These are phyloP conservation scores for Wickerhamiella azyma DNA, from an alignment of 805 yeast species.

Conservation along the genomic window DNA sequence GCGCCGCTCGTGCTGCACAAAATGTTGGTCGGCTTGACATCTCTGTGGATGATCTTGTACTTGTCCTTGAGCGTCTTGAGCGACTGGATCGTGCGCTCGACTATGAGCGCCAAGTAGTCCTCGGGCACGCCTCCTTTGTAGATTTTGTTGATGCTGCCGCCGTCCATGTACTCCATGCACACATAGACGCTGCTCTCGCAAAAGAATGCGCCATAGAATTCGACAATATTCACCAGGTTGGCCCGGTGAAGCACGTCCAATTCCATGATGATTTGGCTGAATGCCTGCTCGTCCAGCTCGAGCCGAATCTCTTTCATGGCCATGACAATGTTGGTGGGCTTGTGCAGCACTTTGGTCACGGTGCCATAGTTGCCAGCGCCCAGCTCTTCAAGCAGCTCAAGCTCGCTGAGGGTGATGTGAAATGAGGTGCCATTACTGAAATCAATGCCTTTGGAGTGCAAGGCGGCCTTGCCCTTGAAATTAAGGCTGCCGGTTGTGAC, in stretches of 20 bases:
- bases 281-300: constrained; percentile 86
- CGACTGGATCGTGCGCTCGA: constrained; percentile 70
- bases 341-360: constrained; percentile 82
- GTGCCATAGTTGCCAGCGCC: constrained; percentile 97
- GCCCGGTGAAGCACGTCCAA: constrained; percentile 87
- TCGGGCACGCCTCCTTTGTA: constrained; percentile 72
- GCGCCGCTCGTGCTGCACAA: constrained; percentile 72
- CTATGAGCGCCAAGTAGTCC: constrained; percentile 61
- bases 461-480: constrained; percentile 84
- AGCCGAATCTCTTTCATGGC: constrained; percentile 95
- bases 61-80: constrained; percentile 72
- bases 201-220: constrained; percentile 93
- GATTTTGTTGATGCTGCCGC: constrained; percentile 80
- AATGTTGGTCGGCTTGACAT: constrained; percentile 92
- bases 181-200: constrained; percentile 96
- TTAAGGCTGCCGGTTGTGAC: constrained; percentile 83
- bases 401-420: constrained; percentile 73
- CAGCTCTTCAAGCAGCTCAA: constrained; percentile 55
- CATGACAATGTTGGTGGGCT: constrained; percentile 84
- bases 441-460: constrained; percentile 84
- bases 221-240: constrained; percentile 80
- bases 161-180: constrained; percentile 98
- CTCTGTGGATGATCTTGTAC: constrained; percentile 89
- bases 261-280: constrained; percentile 92
- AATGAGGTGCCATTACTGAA: constrained; percentile 81